These are phyloP conservation scores for Calycina herbarum DNA, from an alignment of 2,329 filamentous ascomycete genomes.

Conservation along the genomic window DNA sequence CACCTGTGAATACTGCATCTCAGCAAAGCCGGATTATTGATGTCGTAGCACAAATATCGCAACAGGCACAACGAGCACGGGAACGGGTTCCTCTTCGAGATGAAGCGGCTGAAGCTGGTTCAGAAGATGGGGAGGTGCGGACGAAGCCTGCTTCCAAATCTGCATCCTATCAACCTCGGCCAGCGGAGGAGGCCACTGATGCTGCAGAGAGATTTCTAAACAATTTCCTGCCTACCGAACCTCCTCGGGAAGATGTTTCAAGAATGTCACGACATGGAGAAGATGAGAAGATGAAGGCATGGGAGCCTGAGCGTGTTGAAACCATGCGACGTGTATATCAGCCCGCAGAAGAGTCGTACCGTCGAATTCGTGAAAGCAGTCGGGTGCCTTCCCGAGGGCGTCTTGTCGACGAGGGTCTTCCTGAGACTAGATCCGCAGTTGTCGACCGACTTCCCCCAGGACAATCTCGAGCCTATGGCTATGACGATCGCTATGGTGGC, in stretches of 20 bases:
- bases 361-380: constrained; percentile 20
- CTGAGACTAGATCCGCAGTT: constrained; percentile 22
- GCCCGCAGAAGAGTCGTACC: constrained; percentile 19
- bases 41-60: constrained; percentile 33
- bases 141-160: constrained; percentile 22
- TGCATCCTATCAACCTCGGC: constrained; percentile 12
- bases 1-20: constrained; percentile 22
- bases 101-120: constrained; percentile 35
- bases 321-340: constrained; percentile 18
- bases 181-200: constrained; percentile 34
- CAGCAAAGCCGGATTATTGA: constrained; percentile 32
- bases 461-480: constrained; percentile 27
- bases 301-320: constrained; percentile 25
- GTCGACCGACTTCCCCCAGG: constrained; percentile 26
- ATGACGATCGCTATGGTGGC: constrained; percentile 32
- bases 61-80: constrained; percentile 31
- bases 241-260: constrained; percentile 14
- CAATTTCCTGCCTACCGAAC: constrained; percentile 36
- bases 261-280: constrained; percentile 19
- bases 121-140: constrained; percentile 42
- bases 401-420: constrained; percentile 16
- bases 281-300: constrained; percentile 17
- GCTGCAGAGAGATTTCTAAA: constrained; percentile 43
- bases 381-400: constrained; percentile 15
- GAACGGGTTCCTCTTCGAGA: constrained; percentile 24